Evolutionary conservation across 2,329 filamentous ascomycete genomes (phyloP).

Genomic region (Curvularia spicifera): DNA sequence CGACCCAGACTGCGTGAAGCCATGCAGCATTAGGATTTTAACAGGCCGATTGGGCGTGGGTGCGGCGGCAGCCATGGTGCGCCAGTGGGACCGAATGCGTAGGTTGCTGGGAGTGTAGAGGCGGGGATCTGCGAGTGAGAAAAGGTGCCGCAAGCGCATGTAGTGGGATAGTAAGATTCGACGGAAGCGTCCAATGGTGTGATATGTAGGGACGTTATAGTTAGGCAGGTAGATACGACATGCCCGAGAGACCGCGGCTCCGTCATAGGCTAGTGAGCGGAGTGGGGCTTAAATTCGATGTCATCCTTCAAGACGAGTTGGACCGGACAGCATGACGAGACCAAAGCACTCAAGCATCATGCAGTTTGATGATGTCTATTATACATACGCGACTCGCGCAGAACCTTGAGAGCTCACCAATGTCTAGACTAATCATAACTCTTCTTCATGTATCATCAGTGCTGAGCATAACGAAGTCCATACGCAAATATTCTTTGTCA

Average conservation of each 20-base stretch:
- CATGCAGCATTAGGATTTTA: conserved; percentile 61
- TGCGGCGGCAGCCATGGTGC: conserved; percentile 41
- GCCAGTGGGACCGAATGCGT: conserved; percentile 26
- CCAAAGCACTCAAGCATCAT: not conserved
- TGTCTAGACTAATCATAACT: conserved; percentile 43
- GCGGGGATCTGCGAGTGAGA: conserved; percentile 13
- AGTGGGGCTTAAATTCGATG: not conserved
- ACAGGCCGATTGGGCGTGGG: conserved; percentile 46
- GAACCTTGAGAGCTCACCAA: conserved; percentile 36
- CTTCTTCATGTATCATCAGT: conserved; percentile 14
- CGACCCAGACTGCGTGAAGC: conserved; percentile 88
- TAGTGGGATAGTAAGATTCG: not conserved
- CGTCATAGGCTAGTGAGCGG: conserved; percentile 14
- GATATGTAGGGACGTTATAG: not conserved
- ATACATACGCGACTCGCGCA: conserved; percentile 46
- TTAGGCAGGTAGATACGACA: not conserved
- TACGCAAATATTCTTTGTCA: not conserved
- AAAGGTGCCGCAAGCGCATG: conserved; percentile 12
- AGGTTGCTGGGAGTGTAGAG: conserved; percentile 22
- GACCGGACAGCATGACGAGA: not conserved
- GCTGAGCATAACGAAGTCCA: conserved; percentile 1
- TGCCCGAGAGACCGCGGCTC: conserved; percentile 12
- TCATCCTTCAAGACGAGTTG: not conserved
- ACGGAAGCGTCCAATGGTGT: not conserved
- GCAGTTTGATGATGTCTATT: conserved; percentile 34